Conservation (phyloP, 345 rosid genomes). For the Ailanthus altissimus region DNA sequence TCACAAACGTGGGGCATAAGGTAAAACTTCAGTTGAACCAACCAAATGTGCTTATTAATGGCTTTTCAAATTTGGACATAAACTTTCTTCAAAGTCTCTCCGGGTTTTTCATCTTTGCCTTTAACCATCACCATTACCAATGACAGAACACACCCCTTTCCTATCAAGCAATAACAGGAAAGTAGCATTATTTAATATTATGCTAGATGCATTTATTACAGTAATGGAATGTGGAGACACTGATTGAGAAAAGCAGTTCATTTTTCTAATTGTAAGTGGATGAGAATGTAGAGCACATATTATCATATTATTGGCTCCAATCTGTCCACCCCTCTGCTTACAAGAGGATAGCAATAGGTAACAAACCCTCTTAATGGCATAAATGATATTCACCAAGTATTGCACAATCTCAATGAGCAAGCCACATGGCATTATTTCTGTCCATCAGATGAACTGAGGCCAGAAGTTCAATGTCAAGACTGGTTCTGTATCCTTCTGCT, state of each 20-base stretch:
- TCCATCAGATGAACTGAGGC: not conserved
- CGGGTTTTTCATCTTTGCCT: not conserved
- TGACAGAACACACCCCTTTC: not conserved
- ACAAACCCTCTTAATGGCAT: conserved; percentile 34
- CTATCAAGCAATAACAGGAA: not conserved
- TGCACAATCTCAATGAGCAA: not conserved
- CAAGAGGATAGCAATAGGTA: conserved; percentile 21
- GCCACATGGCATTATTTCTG: not conserved
- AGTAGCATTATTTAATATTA: not conserved
- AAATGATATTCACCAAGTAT: conserved; percentile 14
- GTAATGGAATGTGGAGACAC: not conserved
- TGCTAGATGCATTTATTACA: conserved; percentile 9
- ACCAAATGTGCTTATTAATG: not conserved
- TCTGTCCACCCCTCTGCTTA: conserved; percentile 15
- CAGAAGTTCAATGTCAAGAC: not conserved
- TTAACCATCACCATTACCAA: not conserved
- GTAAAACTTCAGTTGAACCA: not conserved
- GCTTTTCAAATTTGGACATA: not conserved
- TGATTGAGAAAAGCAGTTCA: conserved; percentile 10
- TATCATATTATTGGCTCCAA: conserved; percentile 16
- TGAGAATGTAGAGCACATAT: conserved; percentile 22
- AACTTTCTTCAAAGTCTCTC: not conserved
- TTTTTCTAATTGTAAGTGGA: conserved; percentile 26
- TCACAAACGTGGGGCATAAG: not conserved
- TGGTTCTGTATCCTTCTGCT: not conserved